Base-by-base conservation (phyloP, 345 rosid species). In the Odontarrhena argentea region DNA sequence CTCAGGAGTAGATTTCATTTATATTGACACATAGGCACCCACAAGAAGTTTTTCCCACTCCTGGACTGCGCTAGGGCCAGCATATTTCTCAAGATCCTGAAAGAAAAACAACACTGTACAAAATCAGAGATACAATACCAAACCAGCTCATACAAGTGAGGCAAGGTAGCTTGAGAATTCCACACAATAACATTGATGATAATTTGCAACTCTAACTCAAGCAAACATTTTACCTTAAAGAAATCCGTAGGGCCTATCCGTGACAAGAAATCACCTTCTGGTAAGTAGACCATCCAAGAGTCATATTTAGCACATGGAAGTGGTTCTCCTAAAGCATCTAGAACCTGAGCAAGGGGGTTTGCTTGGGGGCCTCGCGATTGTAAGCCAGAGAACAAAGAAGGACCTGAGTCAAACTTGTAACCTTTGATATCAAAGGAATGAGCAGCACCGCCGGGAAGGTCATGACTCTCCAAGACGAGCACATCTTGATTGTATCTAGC, bases 251-350 rank as follows among this genome's bases (percentile, higher is more conserved):
- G 96, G 26, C 98, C 97, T 32, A 93, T 93, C 54, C 78, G 87
- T 3, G 98, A 92, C 74, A 89, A 80, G 81, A 92, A 87, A 41
- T 92, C 96, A 6, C 88, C 98, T 79, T 92, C 98, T 24, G 97
- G 98, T 61, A 93, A 65, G 70, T 86, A 89, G 25, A 92, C 98
- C 97, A 80, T 92, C 98, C 97, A 92, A 65, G 98, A 92, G 73
- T 92, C 98, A 71, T 92, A 92, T 2, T 75, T 87, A 26, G 46
- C 81, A 74, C 94, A 93, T 3, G 94, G 90, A 81, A 89, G 65
- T 6, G 97, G 80, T 80, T 93, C 98, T 5, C 89, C 97, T 69
- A 93, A 69, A 25, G 96, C 96, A 81, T 89, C 97, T 44, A 93
- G 65, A 67, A 93, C 97, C 97, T 89, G 98, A 37, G 97, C 96